Conservation (phyloP, 768 basidiomycete species). For the Macrolepiota fuliginosa region DNA sequence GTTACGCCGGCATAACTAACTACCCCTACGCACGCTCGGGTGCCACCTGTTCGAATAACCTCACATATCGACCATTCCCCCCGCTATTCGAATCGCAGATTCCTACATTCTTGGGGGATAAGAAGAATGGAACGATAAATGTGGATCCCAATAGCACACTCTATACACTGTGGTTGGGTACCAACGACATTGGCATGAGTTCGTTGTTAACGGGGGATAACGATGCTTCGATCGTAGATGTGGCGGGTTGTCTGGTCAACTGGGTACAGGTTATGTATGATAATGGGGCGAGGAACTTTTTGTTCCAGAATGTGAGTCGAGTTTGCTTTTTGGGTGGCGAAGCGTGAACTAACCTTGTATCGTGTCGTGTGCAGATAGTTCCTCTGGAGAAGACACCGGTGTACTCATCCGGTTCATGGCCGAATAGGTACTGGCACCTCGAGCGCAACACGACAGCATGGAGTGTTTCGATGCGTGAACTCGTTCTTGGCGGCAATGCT, state of each 20-base stretch:
- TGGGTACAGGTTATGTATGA: constrained; percentile 57
- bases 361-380: constrained; percentile 41
- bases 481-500: constrained; percentile 48
- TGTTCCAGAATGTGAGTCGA: constrained; percentile 43
- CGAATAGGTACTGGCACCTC: constrained; percentile 47
- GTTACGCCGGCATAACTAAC: constrained; percentile 49
- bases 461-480: constrained; percentile 53
- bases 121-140: constrained; percentile 38
- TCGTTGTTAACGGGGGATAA: constrained; percentile 52
- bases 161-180: constrained; percentile 69
- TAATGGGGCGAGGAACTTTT: constrained; percentile 61
- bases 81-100: constrained; percentile 57
- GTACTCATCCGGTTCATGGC: constrained; percentile 46
- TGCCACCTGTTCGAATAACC: constrained; percentile 62
- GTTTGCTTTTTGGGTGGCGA: not conserved
- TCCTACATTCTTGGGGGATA: constrained; percentile 47
- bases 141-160: constrained; percentile 46
- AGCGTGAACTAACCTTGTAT: not conserved
- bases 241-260: constrained; percentile 54
- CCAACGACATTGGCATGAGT: constrained; percentile 57
- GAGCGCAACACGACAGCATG: constrained; percentile 55
- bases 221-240: constrained; percentile 54
- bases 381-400: constrained; percentile 49
- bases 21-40: constrained; percentile 61
- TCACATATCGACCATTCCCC: constrained; percentile 58